Base-by-base conservation (phyloP, 2,329 filamentous ascomycete species). In the Ascochyta koolunga region DNA sequence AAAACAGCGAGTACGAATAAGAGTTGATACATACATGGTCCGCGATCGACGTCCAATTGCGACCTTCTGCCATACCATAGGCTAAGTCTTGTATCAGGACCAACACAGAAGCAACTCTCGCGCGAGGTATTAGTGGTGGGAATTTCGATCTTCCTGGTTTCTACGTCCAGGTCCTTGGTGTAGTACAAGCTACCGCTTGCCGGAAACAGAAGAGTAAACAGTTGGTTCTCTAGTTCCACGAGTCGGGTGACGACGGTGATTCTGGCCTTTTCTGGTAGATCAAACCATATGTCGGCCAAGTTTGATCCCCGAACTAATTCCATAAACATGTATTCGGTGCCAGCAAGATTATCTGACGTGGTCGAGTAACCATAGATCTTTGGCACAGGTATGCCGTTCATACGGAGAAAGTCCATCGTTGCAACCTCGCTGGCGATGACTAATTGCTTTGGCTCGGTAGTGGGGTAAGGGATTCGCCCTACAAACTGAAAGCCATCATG, bases 301-400 rank as follows among this genome's bases (percentile, higher is more conserved):
- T 67, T 64, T 9, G 21, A 58, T 15, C 77, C 77, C 1, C 59
- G 42, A 11, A 76, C 40, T n/a, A 68, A 67, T 53, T 76, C 75
- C 56, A 78, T 68, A 5, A 78, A 62, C 18, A 79, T 62, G 25
- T 75, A 78, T 62, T 77, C 75, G 2, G 70, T 68, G 0, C 74
- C 70, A 46, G 75, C 70, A 7, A 72, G 55, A 56, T 78, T 79
- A n/a, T 74, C 60, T 4, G 47, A 50, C 22, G 67, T 69, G 27
- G 69, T 36, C 6, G 70, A 73, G 58, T 76, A 77, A 21, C 59
- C 54, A 42, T 71, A 69, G n/a, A 78, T 63, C 47, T 70, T 62
- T 0, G 75, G 75, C 10, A 78, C 69, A 5, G 74, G 75, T 29
- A 77, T 50, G 5, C 63, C 60, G 47, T 75, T 55, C 2, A 58